phyloP scores from a whole-genome alignment of 768 basidiomycete species.

The Boletus vinaceobasis region DNA sequence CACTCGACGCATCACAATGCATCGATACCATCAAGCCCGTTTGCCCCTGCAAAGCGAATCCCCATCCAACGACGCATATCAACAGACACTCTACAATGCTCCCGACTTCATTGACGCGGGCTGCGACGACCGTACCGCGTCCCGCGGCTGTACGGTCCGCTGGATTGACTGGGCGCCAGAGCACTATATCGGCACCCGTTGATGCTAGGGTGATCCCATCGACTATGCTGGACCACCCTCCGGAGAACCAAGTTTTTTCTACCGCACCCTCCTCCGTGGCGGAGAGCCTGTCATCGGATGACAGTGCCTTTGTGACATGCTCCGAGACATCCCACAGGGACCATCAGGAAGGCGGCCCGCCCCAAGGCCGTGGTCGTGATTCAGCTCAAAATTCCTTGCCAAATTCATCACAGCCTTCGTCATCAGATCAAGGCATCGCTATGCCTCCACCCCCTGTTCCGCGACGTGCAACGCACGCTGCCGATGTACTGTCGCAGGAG shows the following conservation, averaged over 20 bases:
- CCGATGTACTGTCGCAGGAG: slow-evolving; percentile 1
- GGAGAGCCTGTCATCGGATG: slow-evolving; percentile 25
- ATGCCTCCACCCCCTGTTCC: slow-evolving; percentile 34
- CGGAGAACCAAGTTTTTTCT: background rate
- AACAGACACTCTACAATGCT: slow-evolving; percentile 16
- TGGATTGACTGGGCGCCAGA: slow-evolving; percentile 3
- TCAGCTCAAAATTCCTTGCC: slow-evolving; percentile 23
- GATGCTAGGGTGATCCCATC: slow-evolving; percentile 4
- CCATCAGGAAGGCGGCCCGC: background rate
- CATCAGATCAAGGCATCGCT: slow-evolving; percentile 20
- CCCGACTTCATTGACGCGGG: slow-evolving; percentile 13
- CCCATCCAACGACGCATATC: slow-evolving; percentile 24
- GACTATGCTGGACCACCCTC: background rate
- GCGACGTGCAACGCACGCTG: slow-evolving; percentile 8
- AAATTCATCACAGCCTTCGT: slow-evolving; percentile 32
- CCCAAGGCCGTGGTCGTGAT: slow-evolving; percentile 4
- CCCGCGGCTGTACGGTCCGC: background rate
- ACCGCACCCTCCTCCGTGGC: slow-evolving; percentile 5
- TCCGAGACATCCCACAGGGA: slow-evolving; percentile 20
- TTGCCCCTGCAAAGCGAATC: slow-evolving; percentile 72
- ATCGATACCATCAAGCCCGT: slow-evolving; percentile 60
- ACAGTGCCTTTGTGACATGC: slow-evolving; percentile 25
- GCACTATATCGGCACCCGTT: background rate
- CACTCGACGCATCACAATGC: slow-evolving; percentile 49
- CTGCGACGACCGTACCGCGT: slow-evolving; percentile 9